Evolutionary conservation across 2,329 filamentous ascomycete genomes (phyloP).

Genomic region (Helotiales sp.): DNA sequence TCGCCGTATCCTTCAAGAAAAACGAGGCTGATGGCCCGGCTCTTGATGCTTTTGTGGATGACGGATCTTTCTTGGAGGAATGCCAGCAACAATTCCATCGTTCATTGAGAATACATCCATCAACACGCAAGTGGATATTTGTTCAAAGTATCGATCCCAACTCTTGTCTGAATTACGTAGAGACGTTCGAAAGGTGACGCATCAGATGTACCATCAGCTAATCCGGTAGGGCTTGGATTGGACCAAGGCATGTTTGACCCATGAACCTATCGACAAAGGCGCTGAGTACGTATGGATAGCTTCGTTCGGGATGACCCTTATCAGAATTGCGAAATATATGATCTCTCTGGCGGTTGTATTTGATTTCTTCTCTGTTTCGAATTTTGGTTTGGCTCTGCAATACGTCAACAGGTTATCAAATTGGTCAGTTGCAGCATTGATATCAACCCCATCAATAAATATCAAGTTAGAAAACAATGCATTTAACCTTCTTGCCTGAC

Average conservation of each 20-base stretch:
- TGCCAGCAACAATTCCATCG: background rate
- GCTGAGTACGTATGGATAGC: background rate
- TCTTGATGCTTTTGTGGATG: background rate
- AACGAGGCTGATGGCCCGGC: background rate
- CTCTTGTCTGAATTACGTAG: background rate
- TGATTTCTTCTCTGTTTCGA: no score
- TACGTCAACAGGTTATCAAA: no score
- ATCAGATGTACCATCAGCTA: background rate
- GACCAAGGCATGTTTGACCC: background rate
- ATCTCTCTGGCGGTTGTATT: background rate
- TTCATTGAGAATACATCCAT: no score
- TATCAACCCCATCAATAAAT: no score
- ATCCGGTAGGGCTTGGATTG: background rate
- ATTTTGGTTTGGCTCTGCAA: no score
- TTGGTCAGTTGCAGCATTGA: no score
- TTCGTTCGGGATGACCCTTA: background rate
- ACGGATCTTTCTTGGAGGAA: background rate
- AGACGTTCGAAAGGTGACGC: slow-evolving; percentile 3
- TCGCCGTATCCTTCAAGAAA: background rate
- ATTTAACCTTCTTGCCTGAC: no score
- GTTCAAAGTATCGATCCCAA: background rate
- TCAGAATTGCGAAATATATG: no score
- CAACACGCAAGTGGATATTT: background rate
- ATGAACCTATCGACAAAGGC: background rate
- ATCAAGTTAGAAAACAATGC: no score